Evolutionary conservation across 768 basidiomycete species (phyloP).

Genomic region (Lyophyllum atratum): DNA sequence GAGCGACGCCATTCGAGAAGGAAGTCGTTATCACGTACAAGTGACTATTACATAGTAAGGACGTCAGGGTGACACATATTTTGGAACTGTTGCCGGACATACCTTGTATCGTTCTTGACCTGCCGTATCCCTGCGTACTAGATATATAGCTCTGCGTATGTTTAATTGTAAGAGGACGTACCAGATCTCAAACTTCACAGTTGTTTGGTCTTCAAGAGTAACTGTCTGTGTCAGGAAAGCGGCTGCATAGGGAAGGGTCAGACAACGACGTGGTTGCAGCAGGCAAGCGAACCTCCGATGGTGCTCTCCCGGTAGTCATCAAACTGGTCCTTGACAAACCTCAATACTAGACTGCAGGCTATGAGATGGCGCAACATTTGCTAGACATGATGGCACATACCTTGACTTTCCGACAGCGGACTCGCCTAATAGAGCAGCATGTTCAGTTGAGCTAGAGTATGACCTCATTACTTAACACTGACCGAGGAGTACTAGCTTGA

Average conservation of each 20-base stretch:
- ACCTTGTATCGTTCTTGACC: conserved; percentile 96
- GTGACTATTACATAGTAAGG: conserved; percentile 24
- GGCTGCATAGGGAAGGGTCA: conserved; percentile 47
- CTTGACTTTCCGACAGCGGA: conserved; percentile 98
- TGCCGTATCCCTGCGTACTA: conserved; percentile 78
- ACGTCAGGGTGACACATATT: conserved; percentile 12
- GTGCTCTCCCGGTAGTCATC: conserved; percentile 96
- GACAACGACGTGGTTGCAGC: neutral
- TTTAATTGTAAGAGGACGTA: conserved; percentile 34
- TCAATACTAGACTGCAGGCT: conserved; percentile 76
- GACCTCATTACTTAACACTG: conserved; percentile 25
- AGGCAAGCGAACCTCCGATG: conserved; percentile 67
- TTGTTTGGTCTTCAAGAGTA: conserved; percentile 82
- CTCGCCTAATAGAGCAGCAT: conserved; percentile 65
- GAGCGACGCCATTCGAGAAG: conserved; percentile 2
- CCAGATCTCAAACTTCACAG: conserved; percentile 99
- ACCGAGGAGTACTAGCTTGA: conserved; percentile 97
- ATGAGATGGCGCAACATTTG: conserved; percentile 23
- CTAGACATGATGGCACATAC: conserved; percentile 41
- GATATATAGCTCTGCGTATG: conserved; percentile 5
- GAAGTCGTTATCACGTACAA: conserved; percentile 37
- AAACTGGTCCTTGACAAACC: conserved; percentile 96
- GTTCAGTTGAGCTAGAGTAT: conserved; percentile 10
- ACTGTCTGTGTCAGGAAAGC: conserved; percentile 99
- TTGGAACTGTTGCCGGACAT: conserved; percentile 22